Evolutionary conservation across 129 eudicot species (phyloP), one percentile per base, ranked within the genome.

Genomic region (Arctium minus): DNA sequence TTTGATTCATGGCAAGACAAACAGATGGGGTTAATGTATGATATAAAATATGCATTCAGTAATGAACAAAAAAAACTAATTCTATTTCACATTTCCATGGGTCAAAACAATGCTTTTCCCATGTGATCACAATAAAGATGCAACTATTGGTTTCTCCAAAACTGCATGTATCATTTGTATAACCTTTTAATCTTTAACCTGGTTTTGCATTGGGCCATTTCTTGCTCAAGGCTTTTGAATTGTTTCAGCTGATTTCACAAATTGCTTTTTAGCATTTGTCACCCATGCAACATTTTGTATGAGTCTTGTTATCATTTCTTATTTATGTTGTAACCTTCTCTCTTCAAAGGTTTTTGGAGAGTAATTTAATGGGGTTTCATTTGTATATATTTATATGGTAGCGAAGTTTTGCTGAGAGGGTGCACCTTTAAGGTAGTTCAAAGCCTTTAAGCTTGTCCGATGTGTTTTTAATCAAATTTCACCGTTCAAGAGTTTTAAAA

Each of bases 1-100:
- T n/a, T 72, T 72, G 79, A 84, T 79, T 79, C 22, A 83, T 65
- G 71, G 31, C 30, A 17, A n/a, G 27, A 15, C 65, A 53, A 5
- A 53, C 33, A 79, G 48, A 36, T 82, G n/a, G 40, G 62, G 6
- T 70, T 48, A 35, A 40, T 75, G 76, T 67, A 76, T 69, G 77
- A 35, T 83, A 53, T 75, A 68, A 65, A 74, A 33, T 56, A 11
- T 11, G 73, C n/a, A 60, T 38, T 22, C 18, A 33, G 62, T 50
- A 18, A 6, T n/a, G 22, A 60, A 56, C 15, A 13, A 60, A 56
- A 22, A 18, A 60, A 60, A 60, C 68, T 60, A 60, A 60, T 60
- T 60, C 68, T 60, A 60, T 60, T 60, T 60, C 68, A 60, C 68
- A 60, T 60, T 60, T 60, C 68, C 68, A 60, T 60, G 68, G 68